phyloP scores from a whole-genome alignment of 345 rosid species.

The Hirschfeldia incana region DNA sequence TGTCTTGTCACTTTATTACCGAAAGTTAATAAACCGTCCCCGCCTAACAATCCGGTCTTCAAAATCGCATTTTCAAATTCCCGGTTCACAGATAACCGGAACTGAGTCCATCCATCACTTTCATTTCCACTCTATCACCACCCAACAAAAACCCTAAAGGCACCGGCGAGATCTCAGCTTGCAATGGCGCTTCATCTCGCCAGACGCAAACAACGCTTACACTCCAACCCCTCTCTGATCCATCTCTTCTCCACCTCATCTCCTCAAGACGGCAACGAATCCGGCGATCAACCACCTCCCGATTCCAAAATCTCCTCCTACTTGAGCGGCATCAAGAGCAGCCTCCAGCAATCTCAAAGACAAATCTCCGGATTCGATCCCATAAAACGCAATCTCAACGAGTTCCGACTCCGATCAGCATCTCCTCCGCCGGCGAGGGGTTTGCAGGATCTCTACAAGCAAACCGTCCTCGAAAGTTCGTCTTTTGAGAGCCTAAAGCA shows the following conservation, averaged over 20 bases:
- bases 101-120: background rate
- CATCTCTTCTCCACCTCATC: conserved; percentile 52
- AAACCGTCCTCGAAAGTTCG: conserved; percentile 15
- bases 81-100: conserved; percentile 28
- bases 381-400: conserved; percentile 53
- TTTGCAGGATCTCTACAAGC: conserved; percentile 49
- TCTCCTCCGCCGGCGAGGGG: conserved; percentile 36
- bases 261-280: conserved; percentile 25
- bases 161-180: conserved; percentile 9
- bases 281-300: conserved; percentile 16
- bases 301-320: conserved; percentile 41
- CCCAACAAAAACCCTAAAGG: conserved; percentile 15
- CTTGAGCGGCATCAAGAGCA: conserved; percentile 55
- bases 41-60: background rate
- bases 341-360: conserved; percentile 41
- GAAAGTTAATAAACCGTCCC: conserved; percentile 18
- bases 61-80: background rate
- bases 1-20: conserved; percentile 6
- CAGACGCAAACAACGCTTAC: conserved; percentile 44
- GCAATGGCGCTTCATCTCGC: conserved; percentile 53
- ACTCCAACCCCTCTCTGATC: conserved; percentile 45
- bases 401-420: conserved; percentile 48
- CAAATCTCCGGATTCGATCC: conserved; percentile 18
- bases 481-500: conserved; percentile 37
- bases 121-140: background rate